Percentiles rank a stretch among this genome's conserved stretches.
phyloP scores from a whole-genome alignment of 2,329 filamentous ascomycete species.

The Penicillium frequentans region DNA sequence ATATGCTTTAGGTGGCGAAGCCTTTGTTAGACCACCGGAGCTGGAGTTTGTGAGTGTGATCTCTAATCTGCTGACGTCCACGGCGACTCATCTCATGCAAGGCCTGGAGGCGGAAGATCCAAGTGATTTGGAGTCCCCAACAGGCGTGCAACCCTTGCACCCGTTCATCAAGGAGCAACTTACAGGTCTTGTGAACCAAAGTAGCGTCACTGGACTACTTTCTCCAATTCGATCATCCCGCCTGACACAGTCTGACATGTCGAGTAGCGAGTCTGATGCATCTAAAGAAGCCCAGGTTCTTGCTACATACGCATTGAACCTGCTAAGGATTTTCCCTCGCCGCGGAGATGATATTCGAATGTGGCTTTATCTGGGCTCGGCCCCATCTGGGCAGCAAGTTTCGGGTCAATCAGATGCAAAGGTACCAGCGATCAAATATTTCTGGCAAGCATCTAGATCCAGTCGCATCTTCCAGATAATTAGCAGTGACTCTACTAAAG shows the following conservation, averaged over 20 bases:
- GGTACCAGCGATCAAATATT: slow-evolving; percentile 73
- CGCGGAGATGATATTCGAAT: slow-evolving; percentile 87
- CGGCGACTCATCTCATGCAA: slow-evolving; percentile 55
- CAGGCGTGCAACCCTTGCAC: slow-evolving; percentile 32
- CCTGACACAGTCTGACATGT: slow-evolving; percentile 22
- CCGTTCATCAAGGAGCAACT: slow-evolving; percentile 67
- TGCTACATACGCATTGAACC: slow-evolving; percentile 81
- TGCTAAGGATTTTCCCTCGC: slow-evolving; percentile 80
- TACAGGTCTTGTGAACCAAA: slow-evolving; percentile 69
- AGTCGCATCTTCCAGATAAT: slow-evolving; percentile 61
- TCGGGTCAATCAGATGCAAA: slow-evolving; percentile 32
- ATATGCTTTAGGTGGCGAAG: slow-evolving; percentile 43
- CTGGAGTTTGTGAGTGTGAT: slow-evolving; percentile 58
- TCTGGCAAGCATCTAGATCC: slow-evolving; percentile 69
- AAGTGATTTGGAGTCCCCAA: slow-evolving; percentile 28
- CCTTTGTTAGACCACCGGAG: slow-evolving; percentile 45
- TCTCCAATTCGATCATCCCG: slow-evolving; percentile 40
- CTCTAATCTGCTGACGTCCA: slow-evolving; percentile 56
- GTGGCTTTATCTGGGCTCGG: slow-evolving; percentile 81
- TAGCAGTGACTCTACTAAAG: slow-evolving; percentile 56
- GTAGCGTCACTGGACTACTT: slow-evolving; percentile 68
- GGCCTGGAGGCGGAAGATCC: slow-evolving; percentile 47
- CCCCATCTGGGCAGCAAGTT: slow-evolving; percentile 42
- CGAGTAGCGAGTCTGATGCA: slow-evolving; percentile 34
- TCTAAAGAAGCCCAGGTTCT: slow-evolving; percentile 68